Evolutionary conservation across 257 asterid species (phyloP).

Genomic region (Solanum pimpinellifolium): DNA sequence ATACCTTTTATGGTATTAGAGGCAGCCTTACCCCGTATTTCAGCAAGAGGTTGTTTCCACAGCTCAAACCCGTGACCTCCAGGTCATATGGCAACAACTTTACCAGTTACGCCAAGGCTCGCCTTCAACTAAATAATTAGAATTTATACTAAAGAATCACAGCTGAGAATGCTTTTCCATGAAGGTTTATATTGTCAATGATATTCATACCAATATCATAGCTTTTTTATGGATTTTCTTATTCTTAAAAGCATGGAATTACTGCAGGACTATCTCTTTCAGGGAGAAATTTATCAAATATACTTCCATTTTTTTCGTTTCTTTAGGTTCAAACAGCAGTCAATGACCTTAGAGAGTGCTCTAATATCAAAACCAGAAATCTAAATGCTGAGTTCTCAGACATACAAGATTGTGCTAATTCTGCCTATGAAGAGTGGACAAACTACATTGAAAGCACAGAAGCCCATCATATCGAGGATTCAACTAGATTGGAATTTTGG

Average conservation of each 20-base stretch:
- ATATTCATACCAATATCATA: neutral
- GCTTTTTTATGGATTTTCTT: neutral
- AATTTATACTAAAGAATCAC: neutral
- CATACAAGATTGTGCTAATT: constrained; percentile 13
- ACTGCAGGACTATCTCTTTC: neutral
- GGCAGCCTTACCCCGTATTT: neutral
- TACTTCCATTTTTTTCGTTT: neutral
- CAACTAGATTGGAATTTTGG: constrained; percentile 14
- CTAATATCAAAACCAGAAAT: constrained; percentile 9
- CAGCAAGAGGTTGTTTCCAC: neutral
- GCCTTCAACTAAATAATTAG: neutral
- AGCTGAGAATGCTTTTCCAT: neutral
- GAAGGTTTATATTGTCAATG: neutral
- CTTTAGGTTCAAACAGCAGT: constrained; percentile 30
- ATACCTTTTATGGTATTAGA: neutral
- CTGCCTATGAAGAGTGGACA: constrained; percentile 25
- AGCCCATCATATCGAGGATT: constrained; percentile 11
- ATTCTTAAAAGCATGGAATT: neutral
- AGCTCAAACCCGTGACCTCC: neutral
- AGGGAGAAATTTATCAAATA: neutral
- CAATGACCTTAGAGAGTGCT: constrained; percentile 19
- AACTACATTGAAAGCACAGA: constrained; percentile 15
- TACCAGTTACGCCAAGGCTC: neutral
- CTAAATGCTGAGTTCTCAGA: constrained; percentile 17
- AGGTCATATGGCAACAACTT: neutral